These are phyloP conservation scores for Cladochytrium replicatum DNA, from an alignment of 192 early-diverging fungal species.

Conservation along the genomic window DNA sequence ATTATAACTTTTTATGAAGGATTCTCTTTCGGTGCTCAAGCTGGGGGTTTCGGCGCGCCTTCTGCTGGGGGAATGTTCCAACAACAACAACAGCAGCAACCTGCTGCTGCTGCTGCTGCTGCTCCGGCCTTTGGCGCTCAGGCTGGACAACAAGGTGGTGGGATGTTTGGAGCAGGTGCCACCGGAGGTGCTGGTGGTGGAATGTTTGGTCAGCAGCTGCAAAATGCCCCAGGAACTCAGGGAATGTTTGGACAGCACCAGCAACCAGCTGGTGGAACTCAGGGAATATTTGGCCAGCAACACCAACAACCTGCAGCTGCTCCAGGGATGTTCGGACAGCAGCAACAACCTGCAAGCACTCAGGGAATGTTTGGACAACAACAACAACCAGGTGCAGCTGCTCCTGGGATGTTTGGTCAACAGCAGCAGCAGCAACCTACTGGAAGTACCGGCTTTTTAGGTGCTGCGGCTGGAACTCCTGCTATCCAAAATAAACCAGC, in stretches of 20 bases:
- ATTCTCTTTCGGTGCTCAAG: constrained; percentile 9
- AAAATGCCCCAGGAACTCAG: constrained; percentile 6
- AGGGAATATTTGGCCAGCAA: constrained; percentile 1
- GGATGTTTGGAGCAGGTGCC: constrained; percentile 4
- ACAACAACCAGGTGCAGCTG: constrained; percentile 1
- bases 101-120: not conserved
- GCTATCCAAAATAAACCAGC: no score
- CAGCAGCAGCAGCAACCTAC: constrained; percentile 11
- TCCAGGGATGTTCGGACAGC: constrained; percentile 4
- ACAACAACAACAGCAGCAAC: constrained; percentile 12
- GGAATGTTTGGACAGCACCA: constrained; percentile 4
- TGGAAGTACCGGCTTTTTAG: no score
- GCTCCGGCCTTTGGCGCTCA: constrained; percentile 6
- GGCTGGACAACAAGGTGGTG: not conserved
- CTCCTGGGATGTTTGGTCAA: constrained; percentile 12
- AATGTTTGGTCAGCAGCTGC: constrained; percentile 12
- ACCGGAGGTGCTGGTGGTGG: constrained; percentile 20
- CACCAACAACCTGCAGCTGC: constrained; percentile 13
- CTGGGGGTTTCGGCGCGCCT: not conserved
- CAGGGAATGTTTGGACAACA: constrained; percentile 2
- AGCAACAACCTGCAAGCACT: not conserved
- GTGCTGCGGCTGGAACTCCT: no score
- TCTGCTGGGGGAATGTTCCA: not conserved
- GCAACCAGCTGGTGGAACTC: not conserved
- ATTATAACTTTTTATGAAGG: constrained; percentile 7